phyloP scores from a whole-genome alignment of 2,329 filamentous ascomycete genomes.

The Alternaria atra region DNA sequence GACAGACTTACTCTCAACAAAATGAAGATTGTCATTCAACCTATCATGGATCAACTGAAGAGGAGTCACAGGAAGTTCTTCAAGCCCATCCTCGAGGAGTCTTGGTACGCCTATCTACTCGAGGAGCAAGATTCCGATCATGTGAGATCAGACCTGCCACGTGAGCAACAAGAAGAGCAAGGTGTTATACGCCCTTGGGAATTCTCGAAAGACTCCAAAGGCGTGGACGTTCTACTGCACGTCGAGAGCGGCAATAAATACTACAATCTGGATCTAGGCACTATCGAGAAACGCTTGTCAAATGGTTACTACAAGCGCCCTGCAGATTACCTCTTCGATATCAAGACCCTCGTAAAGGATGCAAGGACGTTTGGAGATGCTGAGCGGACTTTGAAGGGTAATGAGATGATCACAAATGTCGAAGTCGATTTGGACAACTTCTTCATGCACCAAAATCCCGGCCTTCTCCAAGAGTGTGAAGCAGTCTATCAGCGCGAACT shows the following conservation, averaged over 20 bases:
- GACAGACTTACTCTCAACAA: constrained; percentile 86
- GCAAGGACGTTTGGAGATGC: constrained; percentile 83
- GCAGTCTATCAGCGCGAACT: constrained; percentile 75
- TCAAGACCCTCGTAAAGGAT: constrained; percentile 85
- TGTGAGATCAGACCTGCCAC: constrained; percentile 67
- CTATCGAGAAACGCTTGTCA: constrained; percentile 93
- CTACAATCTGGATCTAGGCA: constrained; percentile 92
- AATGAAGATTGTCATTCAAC: constrained; percentile 88
- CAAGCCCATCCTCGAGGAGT: constrained; percentile 75
- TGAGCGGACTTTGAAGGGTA: constrained; percentile 83
- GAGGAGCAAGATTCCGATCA: constrained; percentile 80
- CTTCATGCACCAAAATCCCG: constrained; percentile 67
- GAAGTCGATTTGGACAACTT: constrained; percentile 85
- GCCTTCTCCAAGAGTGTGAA: constrained; percentile 72
- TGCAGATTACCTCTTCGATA: constrained; percentile 87
- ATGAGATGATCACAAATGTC: constrained; percentile 90
- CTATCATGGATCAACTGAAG: constrained; percentile 97
- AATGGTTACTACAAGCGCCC: constrained; percentile 96
- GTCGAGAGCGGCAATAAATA: constrained; percentile 82
- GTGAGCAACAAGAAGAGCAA: constrained; percentile 64
- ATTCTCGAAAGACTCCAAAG: constrained; percentile 80
- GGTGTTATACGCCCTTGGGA: constrained; percentile 75
- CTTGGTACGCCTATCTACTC: constrained; percentile 80
- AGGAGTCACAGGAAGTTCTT: constrained; percentile 88
- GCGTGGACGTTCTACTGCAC: constrained; percentile 78